Percentiles rank a stretch among this genome's conserved stretches.
Evolutionary conservation across 805 yeast species (phyloP).

Genomic region (Wickerhamomyces chaumierensis): DNA sequence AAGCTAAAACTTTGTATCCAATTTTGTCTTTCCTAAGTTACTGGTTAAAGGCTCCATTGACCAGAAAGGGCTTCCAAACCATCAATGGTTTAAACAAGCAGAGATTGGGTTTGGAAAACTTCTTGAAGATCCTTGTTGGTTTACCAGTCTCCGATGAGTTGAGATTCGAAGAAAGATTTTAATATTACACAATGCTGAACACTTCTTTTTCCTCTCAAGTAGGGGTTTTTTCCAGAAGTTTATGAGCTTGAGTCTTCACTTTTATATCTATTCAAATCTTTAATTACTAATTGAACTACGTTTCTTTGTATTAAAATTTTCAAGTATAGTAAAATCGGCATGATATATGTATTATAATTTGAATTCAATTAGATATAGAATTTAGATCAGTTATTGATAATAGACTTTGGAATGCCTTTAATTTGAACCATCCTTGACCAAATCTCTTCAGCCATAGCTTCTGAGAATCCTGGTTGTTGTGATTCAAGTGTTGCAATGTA

Average conservation of each 20-base stretch:
- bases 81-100: slow-evolving; percentile 93
- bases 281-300: too few relatives aligned
- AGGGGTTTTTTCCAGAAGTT: slow-evolving; percentile 1
- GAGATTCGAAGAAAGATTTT: slow-evolving; percentile 85
- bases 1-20: slow-evolving; percentile 52
- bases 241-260: background rate
- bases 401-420: too few relatives aligned
- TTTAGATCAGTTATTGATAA: too few relatives aligned
- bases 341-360: too few relatives aligned
- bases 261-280: too few relatives aligned
- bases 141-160: slow-evolving; percentile 83
- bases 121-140: slow-evolving; percentile 82
- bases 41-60: slow-evolving; percentile 95
- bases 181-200: slow-evolving; percentile 1
- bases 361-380: too few relatives aligned
- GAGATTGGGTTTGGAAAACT: slow-evolving; percentile 84
- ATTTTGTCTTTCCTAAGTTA: slow-evolving; percentile 80
- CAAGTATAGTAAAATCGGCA: too few relatives aligned
- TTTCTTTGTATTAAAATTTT: too few relatives aligned
- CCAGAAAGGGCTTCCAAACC: slow-evolving; percentile 82
- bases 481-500: slow-evolving; percentile 31
- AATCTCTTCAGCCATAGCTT: slow-evolving; percentile 58
- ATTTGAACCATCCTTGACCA: slow-evolving; percentile 23
- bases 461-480: slow-evolving; percentile 51
- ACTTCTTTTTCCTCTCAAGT: slow-evolving; percentile 3